Evolutionary conservation across 306 rosid genomes (phyloP).

Genomic region (Prunus mongolica): DNA sequence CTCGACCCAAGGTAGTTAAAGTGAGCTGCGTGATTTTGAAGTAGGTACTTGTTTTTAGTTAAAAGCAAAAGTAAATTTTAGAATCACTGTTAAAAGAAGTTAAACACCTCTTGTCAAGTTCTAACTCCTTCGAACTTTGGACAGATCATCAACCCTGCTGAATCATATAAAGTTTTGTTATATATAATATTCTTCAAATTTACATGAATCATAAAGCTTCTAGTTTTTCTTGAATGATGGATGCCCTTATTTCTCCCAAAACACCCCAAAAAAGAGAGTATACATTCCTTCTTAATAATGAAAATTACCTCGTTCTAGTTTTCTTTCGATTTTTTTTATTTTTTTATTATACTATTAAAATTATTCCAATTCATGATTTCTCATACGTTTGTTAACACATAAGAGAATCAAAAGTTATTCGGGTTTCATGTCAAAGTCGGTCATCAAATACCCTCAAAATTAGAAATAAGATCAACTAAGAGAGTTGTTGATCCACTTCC

Average conservation of each 20-base stretch:
- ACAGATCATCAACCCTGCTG: neutral
- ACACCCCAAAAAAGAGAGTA: no score
- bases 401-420: no score
- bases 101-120: neutral
- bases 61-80: conserved; percentile 10
- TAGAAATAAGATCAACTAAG: no score
- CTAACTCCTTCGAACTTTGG: neutral
- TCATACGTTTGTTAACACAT: no score
- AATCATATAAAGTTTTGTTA: neutral
- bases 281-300: no score
- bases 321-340: no score
- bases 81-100: conserved; percentile 9
- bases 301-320: no score
- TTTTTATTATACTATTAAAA: no score
- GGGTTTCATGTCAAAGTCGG: no score
- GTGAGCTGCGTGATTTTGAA: neutral
- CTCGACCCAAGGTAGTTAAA: neutral
- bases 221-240: neutral
- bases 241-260: neutral
- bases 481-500: no score
- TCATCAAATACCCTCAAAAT: no score
- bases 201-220: neutral
- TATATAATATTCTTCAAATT: neutral
- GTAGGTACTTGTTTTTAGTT: neutral
- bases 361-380: no score